phyloP scores from a whole-genome alignment of 208 protist species.

The Kentomonas sorsogonicus region DNA sequence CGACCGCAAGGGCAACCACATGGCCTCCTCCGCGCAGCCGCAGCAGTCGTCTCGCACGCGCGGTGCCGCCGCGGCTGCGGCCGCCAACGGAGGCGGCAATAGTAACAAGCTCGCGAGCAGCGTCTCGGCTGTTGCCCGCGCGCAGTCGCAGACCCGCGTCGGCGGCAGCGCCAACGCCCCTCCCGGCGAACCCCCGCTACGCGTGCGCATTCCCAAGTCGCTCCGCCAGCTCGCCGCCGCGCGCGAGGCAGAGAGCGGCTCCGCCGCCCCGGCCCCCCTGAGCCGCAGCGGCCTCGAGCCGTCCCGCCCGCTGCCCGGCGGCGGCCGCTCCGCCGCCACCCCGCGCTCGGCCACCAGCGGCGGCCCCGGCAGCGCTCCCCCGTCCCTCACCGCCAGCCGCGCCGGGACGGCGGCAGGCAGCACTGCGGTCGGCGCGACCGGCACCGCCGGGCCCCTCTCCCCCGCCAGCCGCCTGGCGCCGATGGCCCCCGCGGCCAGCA shows the following conservation, averaged over 20 bases:
- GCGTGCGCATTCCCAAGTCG: slow-evolving; percentile 15
- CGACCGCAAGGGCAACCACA: slow-evolving; percentile 6
- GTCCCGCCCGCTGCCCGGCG: no score
- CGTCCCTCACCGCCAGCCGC: neutral
- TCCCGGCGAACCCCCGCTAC: neutral
- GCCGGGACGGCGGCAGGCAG: slow-evolving; percentile 4
- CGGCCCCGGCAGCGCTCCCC: neutral
- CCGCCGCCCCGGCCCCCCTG: neutral
- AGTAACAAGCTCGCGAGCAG: slow-evolving; percentile 7
- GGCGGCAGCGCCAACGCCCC: neutral
- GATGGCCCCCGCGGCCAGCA: neutral
- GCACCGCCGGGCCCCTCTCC: slow-evolving; percentile 5
- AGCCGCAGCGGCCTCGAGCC: slow-evolving; percentile 10
- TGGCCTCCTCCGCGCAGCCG: neutral
- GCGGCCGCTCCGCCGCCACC: neutral
- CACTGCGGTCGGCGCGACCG: slow-evolving; percentile 5
- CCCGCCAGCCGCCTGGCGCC: neutral
- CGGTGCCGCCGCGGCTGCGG: neutral
- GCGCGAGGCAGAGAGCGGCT: no score
- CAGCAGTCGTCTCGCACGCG: neutral
- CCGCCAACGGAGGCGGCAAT: no score
- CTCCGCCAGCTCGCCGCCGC: slow-evolving; percentile 14
- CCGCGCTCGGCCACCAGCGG: neutral
- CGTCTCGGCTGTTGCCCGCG: neutral
- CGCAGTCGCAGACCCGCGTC: neutral